Evolutionary conservation across 2,329 filamentous ascomycete genomes (phyloP).

Genomic region (Trichophyton benhamiae): DNA sequence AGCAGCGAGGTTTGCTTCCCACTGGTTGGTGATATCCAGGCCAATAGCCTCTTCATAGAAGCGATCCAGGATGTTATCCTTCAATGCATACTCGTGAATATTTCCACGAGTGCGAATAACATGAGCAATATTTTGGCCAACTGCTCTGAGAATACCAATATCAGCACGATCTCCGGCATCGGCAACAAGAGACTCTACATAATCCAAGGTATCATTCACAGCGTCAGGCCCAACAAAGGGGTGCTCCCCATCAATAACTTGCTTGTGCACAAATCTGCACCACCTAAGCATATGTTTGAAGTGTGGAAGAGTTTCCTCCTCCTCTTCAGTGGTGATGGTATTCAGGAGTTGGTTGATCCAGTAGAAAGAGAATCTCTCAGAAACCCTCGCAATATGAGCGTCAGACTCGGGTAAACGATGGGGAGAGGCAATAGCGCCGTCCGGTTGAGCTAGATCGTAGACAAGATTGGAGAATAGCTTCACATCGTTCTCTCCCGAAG

Average conservation of each 20-base stretch:
- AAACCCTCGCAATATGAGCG: not conserved
- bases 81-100: conserved; percentile 21
- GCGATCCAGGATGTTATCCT: conserved; percentile 9
- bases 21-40: conserved; percentile 12
- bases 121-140: conserved; percentile 22
- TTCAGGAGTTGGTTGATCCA: not conserved
- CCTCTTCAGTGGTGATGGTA: not conserved
- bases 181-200: not conserved
- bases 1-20: conserved; percentile 20
- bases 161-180: not conserved
- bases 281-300: not conserved
- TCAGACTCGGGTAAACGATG: not conserved
- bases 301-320: not conserved
- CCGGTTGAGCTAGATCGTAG: not conserved
- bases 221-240: not conserved
- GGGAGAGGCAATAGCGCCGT: not conserved
- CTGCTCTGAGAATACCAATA: not conserved
- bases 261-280: not conserved
- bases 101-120: conserved; percentile 22
- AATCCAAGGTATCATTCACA: conserved; percentile 1
- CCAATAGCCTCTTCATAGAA: conserved; percentile 11
- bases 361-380: not conserved
- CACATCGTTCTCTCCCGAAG: not conserved
- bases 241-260: not conserved
- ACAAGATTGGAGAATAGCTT: not conserved